phyloP scores from a whole-genome alignment of 2,329 filamentous ascomycete species.

The Myriosclerotinia curreyana region DNA sequence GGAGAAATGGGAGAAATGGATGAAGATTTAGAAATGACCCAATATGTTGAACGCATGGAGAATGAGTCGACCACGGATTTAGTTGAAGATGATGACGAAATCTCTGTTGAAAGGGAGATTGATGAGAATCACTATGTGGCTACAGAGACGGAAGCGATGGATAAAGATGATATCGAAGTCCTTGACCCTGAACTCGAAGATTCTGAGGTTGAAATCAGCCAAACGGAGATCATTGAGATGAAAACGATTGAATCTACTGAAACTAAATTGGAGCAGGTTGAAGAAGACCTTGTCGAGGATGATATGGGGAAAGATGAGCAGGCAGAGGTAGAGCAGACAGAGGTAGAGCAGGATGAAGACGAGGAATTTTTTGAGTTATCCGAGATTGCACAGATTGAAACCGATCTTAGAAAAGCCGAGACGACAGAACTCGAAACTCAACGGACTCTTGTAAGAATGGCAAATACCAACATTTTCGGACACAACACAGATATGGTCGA shows the following conservation, averaged over 20 bases:
- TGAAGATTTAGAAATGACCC: slow-evolving; percentile 4
- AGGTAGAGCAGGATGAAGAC: neutral
- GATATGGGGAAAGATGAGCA: neutral
- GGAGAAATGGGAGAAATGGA: too few species aligned
- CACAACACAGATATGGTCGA: neutral
- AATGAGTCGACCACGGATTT: neutral
- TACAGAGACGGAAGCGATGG: neutral
- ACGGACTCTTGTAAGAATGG: neutral
- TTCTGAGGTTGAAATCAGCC: neutral
- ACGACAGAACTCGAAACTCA: slow-evolving; percentile 14
- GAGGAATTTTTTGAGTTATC: neutral
- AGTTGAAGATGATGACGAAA: neutral
- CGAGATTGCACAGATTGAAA: slow-evolving; percentile 9
- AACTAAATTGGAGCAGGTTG: neutral
- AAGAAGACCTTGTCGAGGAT: neutral
- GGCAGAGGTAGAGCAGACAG: neutral
- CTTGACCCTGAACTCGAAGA: slow-evolving; percentile 2
- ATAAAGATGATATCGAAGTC: neutral
- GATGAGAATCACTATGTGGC: neutral
- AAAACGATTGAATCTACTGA: neutral
- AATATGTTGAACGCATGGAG: neutral
- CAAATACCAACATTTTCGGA: neutral
- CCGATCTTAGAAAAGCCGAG: slow-evolving; percentile 8
- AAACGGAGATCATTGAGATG: slow-evolving; percentile 1
- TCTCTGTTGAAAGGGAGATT: neutral